Evolutionary conservation across 805 yeast genomes (phyloP).

Genomic region (Suhomyces sp.): DNA sequence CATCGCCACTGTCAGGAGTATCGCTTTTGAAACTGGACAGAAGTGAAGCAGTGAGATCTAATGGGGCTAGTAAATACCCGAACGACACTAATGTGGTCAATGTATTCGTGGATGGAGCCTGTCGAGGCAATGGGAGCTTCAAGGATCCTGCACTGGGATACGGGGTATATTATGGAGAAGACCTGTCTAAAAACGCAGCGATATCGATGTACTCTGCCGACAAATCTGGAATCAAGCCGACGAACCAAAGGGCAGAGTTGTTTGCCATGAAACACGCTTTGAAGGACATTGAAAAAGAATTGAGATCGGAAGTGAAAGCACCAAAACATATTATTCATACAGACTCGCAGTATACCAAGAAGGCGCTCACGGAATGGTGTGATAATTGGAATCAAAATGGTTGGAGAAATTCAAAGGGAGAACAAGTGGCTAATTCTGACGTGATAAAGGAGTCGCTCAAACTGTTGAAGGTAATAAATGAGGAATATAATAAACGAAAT

Average conservation of each 20-base stretch:
- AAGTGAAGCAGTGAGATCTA: too few species aligned
- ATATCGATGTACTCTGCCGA: conserved; percentile 44
- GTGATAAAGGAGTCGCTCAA: conserved; percentile 38
- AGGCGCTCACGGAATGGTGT: conserved; percentile 58
- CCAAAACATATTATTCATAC: conserved; percentile 48
- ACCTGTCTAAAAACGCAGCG: conserved; percentile 54
- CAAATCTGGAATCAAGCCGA: conserved; percentile 39
- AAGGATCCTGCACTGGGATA: conserved; percentile 55
- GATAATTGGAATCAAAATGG: conserved; percentile 55
- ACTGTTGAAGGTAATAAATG: conserved; percentile 34
- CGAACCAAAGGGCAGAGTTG: conserved; percentile 83
- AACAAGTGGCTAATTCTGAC: conserved; percentile 51
- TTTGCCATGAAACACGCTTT: conserved; percentile 63
- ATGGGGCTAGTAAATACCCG: too few species aligned
- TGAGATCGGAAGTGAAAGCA: neutral
- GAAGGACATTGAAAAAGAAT: conserved; percentile 31
- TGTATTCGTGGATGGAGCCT: conserved; percentile 80
- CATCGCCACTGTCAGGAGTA: too few species aligned
- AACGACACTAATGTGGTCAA: too few species aligned
- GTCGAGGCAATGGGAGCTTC: conserved; percentile 54
- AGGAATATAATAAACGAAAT: conserved; percentile 31
- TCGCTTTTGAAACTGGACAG: too few species aligned
- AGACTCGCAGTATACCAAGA: conserved; percentile 70
- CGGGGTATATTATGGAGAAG: conserved; percentile 69
- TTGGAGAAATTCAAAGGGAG: conserved; percentile 48